A percentile compares a stretch with the other conserved stretches of the same genome.
Conservation (phyloP, 495 filamentous ascomycete species). For the Aspergillus campestris region DNA sequence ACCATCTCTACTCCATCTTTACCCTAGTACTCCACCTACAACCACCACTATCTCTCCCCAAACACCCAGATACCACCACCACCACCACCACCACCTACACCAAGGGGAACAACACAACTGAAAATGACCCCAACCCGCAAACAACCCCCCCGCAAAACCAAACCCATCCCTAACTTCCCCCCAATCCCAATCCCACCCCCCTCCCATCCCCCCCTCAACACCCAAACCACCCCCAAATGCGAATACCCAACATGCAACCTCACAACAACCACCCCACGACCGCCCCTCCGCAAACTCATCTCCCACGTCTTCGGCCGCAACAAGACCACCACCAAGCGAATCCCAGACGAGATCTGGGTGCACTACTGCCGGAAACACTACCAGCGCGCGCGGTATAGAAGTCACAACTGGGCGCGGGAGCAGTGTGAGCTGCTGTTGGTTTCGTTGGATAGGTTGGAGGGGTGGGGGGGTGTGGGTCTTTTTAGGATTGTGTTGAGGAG, state of each 20-base stretch:
- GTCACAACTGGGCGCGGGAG: conserved; percentile 45
- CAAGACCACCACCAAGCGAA: conserved; percentile 61
- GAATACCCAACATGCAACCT: too few species aligned
- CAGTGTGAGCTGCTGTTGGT: conserved; percentile 52
- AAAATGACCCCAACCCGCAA: too few species aligned
- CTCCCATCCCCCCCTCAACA: too few species aligned
- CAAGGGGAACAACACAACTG: too few species aligned
- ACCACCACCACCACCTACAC: neutral
- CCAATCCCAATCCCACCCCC: too few species aligned
- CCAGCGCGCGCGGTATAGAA: conserved; percentile 64
- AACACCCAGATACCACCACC: neutral
- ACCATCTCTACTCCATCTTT: too few species aligned
- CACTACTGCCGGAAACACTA: conserved; percentile 79
- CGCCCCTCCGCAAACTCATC: conserved; percentile 55
- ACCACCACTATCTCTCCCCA: conserved; percentile 34
- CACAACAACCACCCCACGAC: conserved; percentile 5
- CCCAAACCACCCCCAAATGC: too few species aligned
- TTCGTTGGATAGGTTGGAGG: conserved; percentile 49
- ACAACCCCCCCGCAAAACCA: too few species aligned
- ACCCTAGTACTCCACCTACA: too few species aligned
- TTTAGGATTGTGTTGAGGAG: conserved; percentile 19
- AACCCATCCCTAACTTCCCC: too few species aligned
- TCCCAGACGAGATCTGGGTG: conserved; percentile 59
- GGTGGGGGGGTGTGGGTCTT: conserved; percentile 50
- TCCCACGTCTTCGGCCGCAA: conserved; percentile 87